Base-by-base conservation (phyloP, 2,329 filamentous ascomycete genomes). In the Fusarium sp. region DNA sequence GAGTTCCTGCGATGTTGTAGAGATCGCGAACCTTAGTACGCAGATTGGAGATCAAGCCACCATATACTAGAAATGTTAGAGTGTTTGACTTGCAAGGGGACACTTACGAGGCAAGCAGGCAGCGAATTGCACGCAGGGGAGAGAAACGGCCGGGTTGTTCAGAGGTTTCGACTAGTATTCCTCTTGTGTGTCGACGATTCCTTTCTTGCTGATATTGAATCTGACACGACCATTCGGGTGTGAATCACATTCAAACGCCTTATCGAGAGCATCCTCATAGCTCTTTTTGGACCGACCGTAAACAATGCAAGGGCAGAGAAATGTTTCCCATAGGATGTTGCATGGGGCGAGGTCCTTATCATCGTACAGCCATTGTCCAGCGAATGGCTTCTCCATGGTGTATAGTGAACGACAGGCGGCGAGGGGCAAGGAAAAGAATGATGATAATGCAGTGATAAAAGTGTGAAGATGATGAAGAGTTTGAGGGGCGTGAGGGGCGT, bases 1-100 rank as follows among this genome's bases (percentile, higher is more conserved):
- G 48, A 13, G 48, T 59, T 30, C 82, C 81, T 12, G 78, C 63
- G 42, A 84, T 82, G 60, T 71, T 72, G 72, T 83, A 84, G 38
- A 80, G 77, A 6, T 74, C 47, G 28, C 82, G 81, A 63, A 83
- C 75, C 5, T 72, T 73, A 12, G 65, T 63, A 58, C 83, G 82
- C 17, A 83, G 70, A 18, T 64, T 72, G n/a, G 73, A 69, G 14
- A 83, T 42, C 11, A 80, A 63, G 42, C 64, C 69, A 20, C 79
- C 78, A 55, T 81, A 83, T 63, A 81, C 82, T 84, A 50, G 13
- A 47, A 6, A 15, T 45, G 39, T 56, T 42, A 67, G 63, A 42
- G 26, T 26, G 10, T 9, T 54, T 39, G 26, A 15, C 18, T 11
- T 18, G 17, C 8, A 14, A 7, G 38, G 30, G 20, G 6, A 47